A percentile compares a stretch with the other conserved stretches of the same genome.
Conservation (phyloP, 225 moss, liverwort and hornwort species). For the Anthoceros angustus region DNA sequence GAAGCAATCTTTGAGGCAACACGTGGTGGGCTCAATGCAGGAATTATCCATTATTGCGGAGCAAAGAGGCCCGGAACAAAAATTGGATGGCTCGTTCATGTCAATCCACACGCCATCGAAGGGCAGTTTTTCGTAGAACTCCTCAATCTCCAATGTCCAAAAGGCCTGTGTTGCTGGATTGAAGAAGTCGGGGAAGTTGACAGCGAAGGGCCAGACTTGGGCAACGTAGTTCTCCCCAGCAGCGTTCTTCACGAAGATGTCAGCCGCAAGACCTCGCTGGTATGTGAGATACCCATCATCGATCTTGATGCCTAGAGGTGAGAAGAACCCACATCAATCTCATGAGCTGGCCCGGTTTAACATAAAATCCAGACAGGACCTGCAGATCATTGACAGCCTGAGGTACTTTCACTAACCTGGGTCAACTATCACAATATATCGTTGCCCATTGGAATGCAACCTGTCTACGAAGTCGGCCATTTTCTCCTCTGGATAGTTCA, state of each 20-base stretch:
- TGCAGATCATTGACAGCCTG: neutral
- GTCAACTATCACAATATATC: constrained; percentile 49
- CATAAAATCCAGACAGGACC: neutral
- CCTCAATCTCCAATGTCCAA: constrained; percentile 57
- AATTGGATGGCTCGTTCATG: constrained; percentile 88
- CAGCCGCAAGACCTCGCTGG: constrained; percentile 38
- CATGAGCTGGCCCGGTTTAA: neutral
- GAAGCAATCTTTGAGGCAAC: constrained; percentile 25
- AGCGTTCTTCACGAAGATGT: constrained; percentile 56
- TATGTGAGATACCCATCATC: constrained; percentile 34
- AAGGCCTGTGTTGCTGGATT: constrained; percentile 49
- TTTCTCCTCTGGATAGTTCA: constrained; percentile 34
- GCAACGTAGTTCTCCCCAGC: constrained; percentile 45
- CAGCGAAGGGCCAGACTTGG: constrained; percentile 90
- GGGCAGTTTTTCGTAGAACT: constrained; percentile 33
- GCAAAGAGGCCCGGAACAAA: constrained; percentile 57
- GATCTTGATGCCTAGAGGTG: constrained; percentile 49
- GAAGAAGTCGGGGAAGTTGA: constrained; percentile 67
- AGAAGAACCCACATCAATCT: neutral
- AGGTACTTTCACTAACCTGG: constrained; percentile 27
- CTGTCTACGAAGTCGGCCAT: constrained; percentile 33
- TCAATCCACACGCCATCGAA: constrained; percentile 91
- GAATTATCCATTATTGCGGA: constrained; percentile 13
- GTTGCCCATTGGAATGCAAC: constrained; percentile 43
- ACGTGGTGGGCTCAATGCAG: constrained; percentile 15